phyloP scores from a whole-genome alignment of 805 yeast species.

The Candida odintsovae region DNA sequence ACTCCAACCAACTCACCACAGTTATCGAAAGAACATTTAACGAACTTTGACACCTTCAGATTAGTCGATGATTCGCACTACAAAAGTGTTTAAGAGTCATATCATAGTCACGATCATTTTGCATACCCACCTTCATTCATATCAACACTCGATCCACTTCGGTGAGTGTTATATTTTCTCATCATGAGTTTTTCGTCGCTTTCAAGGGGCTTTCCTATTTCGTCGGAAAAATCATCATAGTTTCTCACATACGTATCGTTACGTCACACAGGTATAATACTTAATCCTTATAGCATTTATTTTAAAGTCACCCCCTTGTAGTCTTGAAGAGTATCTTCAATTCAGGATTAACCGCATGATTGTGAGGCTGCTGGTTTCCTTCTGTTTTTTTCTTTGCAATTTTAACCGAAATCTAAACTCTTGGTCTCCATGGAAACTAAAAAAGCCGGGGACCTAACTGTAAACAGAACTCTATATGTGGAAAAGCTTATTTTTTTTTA shows the following conservation, averaged over 20 bases:
- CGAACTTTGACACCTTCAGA: neutral
- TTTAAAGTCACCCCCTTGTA: neutral
- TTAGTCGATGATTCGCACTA: neutral
- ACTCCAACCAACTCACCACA: slow-evolving; percentile 5
- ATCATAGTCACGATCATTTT: neutral
- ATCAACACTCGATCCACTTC: neutral
- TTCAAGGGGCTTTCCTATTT: neutral
- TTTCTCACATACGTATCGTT: neutral
- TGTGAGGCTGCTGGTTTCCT: too few relatives aligned
- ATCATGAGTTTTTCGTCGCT: neutral
- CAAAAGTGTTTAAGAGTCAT: neutral
- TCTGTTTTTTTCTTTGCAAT: too few relatives aligned
- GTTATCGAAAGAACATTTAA: neutral
- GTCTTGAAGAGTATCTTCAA: too few relatives aligned
- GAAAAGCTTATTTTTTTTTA: too few relatives aligned
- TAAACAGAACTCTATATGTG: too few relatives aligned
- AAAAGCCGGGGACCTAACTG: too few relatives aligned
- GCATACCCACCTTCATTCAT: neutral
- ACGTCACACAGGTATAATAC: neutral
- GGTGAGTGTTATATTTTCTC: neutral
- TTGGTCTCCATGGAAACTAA: too few relatives aligned
- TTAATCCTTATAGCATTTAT: neutral
- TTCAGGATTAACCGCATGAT: too few relatives aligned
- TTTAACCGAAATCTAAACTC: too few relatives aligned
- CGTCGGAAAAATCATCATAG: neutral